These are phyloP conservation scores for Fremontodendron californicum DNA, from an alignment of 345 rosid species.

Conservation along the genomic window DNA sequence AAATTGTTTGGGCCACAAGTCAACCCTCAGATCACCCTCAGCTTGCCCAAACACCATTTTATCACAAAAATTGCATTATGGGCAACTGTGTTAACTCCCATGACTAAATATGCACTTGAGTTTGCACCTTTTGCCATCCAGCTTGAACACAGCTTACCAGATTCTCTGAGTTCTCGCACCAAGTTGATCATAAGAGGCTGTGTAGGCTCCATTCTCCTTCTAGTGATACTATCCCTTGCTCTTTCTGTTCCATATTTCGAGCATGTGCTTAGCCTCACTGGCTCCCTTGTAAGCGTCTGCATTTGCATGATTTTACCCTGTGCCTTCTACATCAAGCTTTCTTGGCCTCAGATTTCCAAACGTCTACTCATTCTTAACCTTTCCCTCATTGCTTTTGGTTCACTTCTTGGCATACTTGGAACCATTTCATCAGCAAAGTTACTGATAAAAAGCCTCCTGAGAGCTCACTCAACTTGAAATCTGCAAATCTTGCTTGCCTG, in stretches of 20 bases:
- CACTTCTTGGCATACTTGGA: conserved; percentile 51
- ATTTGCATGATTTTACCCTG: conserved; percentile 58
- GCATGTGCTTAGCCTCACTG: conserved; percentile 65
- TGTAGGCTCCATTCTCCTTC: conserved; percentile 49
- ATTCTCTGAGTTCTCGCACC: conserved; percentile 29
- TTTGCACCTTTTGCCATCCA: conserved; percentile 78
- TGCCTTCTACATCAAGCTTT: conserved; percentile 60
- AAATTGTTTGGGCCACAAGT: conserved; percentile 57
- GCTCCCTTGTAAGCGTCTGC: conserved; percentile 55
- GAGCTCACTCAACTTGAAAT: conserved; percentile 13
- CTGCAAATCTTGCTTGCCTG: not conserved
- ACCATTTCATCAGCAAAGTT: conserved; percentile 45
- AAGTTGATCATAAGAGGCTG: conserved; percentile 46
- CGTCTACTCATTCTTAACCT: conserved; percentile 33
- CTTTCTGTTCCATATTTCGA: conserved; percentile 62
- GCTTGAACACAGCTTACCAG: conserved; percentile 51
- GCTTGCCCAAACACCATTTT: conserved; percentile 53
- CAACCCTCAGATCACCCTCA: conserved; percentile 66
- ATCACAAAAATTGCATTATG: conserved; percentile 70
- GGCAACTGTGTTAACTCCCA: conserved; percentile 74
- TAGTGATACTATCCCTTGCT: conserved; percentile 50
- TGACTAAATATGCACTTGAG: conserved; percentile 78
- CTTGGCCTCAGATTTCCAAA: conserved; percentile 40
- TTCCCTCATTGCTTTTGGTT: conserved; percentile 45
- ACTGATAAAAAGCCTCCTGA: conserved; percentile 30